These are phyloP conservation scores for Stromatinia cepivora DNA, from an alignment of 2,329 filamentous ascomycete species.

Conservation along the genomic window DNA sequence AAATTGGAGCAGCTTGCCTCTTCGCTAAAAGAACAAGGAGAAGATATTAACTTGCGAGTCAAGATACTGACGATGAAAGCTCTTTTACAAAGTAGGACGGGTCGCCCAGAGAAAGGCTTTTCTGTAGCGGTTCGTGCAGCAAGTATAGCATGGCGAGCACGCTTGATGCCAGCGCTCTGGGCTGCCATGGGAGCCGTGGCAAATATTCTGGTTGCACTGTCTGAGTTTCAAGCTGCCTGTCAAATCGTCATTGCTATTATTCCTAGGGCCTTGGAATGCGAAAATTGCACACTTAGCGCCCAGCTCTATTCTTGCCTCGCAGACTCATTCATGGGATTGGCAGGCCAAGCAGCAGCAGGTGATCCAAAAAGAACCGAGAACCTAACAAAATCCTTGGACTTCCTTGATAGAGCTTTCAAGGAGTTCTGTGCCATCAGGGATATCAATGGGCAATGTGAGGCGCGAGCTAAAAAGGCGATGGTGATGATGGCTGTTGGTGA, in stretches of 20 bases:
- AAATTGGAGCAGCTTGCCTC: conserved; percentile 54
- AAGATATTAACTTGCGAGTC: conserved; percentile 62
- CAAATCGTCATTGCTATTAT: conserved; percentile 61
- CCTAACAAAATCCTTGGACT: conserved; percentile 45
- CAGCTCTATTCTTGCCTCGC: conserved; percentile 59
- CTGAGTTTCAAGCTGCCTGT: conserved; percentile 57
- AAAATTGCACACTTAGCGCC: conserved; percentile 57
- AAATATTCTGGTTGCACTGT: conserved; percentile 58
- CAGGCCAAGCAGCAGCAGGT: conserved; percentile 47
- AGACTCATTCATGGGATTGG: conserved; percentile 65
- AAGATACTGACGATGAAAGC: conserved; percentile 63
- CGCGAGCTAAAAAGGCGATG: conserved; percentile 66
- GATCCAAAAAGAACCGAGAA: conserved; percentile 49
- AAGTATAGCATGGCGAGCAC: conserved; percentile 59
- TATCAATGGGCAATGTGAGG: conserved; percentile 59
- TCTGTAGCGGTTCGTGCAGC: conserved; percentile 65
- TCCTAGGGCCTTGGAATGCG: conserved; percentile 63
- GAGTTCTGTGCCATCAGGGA: conserved; percentile 60
- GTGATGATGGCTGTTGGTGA: conserved; percentile 61
- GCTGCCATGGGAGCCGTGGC: conserved; percentile 58
- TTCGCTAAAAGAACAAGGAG: conserved; percentile 53
- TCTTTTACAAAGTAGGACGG: conserved; percentile 57
- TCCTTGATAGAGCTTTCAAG: conserved; percentile 40
- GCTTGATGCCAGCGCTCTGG: conserved; percentile 61
- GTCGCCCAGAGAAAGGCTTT: conserved; percentile 63